These are phyloP conservation scores for Gynochthodes officinalis DNA, from an alignment of 257 asterid genomes.

Conservation along the genomic window DNA sequence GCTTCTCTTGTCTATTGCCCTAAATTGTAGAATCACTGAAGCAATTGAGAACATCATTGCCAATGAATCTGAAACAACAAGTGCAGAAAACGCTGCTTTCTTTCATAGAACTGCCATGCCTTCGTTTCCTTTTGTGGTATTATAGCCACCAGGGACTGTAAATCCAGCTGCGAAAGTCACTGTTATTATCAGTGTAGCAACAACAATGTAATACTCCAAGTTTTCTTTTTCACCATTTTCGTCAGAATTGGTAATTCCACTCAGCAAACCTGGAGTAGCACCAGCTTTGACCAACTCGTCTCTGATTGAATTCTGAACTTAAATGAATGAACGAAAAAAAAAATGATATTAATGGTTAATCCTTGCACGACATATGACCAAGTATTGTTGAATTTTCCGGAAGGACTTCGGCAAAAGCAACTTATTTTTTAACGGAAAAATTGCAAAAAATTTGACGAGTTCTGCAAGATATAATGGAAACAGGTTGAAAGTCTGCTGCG, in stretches of 20 bases:
- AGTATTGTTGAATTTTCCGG: too few species aligned
- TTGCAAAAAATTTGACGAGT: too few species aligned
- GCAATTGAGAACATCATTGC: background rate
- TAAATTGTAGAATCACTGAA: background rate
- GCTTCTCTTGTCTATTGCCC: too few species aligned
- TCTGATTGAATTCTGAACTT: background rate
- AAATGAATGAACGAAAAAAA: background rate
- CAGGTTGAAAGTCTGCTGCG: too few species aligned
- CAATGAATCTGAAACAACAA: background rate
- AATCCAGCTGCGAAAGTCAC: slow-evolving; percentile 17
- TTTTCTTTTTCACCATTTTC: background rate
- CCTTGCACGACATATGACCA: too few species aligned
- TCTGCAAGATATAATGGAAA: too few species aligned
- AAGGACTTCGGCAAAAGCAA: too few species aligned
- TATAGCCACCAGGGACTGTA: slow-evolving; percentile 13
- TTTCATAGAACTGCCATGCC: slow-evolving; percentile 14
- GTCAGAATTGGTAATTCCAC: background rate
- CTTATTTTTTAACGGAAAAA: too few species aligned
- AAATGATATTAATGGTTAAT: too few species aligned
- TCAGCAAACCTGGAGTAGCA: background rate
- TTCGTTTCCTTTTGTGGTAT: background rate
- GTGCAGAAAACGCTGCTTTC: background rate
- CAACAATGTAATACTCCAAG: background rate
- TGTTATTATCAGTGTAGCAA: slow-evolving; percentile 10
- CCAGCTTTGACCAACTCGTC: background rate